Evolutionary conservation across 345 rosid genomes (phyloP), one percentile per base, ranked within the genome.

Genomic region (Boechera stricta): DNA sequence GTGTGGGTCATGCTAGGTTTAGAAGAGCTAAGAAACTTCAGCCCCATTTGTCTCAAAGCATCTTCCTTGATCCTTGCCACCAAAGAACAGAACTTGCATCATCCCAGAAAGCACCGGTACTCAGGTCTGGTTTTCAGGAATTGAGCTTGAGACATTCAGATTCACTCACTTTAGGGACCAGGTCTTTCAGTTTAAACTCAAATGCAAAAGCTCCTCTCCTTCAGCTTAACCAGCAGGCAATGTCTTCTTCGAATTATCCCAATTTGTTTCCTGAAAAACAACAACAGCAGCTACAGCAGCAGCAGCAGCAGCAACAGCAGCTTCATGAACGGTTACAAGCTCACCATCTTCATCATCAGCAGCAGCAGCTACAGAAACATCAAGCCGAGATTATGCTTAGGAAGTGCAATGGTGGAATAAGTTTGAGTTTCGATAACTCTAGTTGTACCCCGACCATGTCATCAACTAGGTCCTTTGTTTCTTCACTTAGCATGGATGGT

Each of bases 1-100:
- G 90, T 75, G 88, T 89, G 80, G 97, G 98, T 75, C 99, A 93
- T 87, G 96, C 99, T 8, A 88, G 99, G 82, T 92, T 93, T 47
- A 87, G 98, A 80, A 90, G 86, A 82, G 72, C 85, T n/a, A 90
- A 85, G 84, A 87, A 85, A 16, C 66, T 82, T 26, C 84, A 81
- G 3, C 59, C 80, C 60, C 85, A 89, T 80, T 56, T 85, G 39
- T 83, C 90, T 72, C 91, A 85, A 47, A 81, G 64, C 74, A 70
- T 83, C 61, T 84, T 91, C 54, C 84, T 96, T 83, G 82, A 80
- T 64, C 71, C 78, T 74, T 57, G 60, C 62, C 77, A 69, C 32
- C 77, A 59, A 59, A 85, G 68, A 45, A 32, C 86, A 24, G 85
- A 85, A 71, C 72, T 38, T 66, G 77, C 55, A 3, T 18, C 55